Evolutionary conservation across 2,329 filamentous ascomycete genomes (phyloP), one percentile per base, ranked within the genome.

Genomic region (Tolypocladium sp.): DNA sequence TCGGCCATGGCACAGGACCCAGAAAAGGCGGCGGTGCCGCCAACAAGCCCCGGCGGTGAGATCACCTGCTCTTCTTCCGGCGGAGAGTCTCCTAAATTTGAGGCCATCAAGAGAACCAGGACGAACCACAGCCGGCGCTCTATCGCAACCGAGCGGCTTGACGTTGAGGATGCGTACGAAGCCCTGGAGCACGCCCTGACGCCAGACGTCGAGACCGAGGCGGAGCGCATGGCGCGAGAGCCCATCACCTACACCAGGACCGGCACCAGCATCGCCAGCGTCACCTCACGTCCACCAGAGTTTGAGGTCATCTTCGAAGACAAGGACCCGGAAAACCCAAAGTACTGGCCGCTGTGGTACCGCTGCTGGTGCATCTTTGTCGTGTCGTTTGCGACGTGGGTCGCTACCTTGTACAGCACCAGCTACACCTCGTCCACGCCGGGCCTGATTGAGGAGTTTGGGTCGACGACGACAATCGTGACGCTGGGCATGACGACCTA

Each of bases 401-500:
- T 77, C 25, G 70, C 79, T n/a, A 86, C 91, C 20, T 69, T 91
- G 53, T 91, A 92, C 68, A 91, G 87, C 54, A 94, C 91, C 0
- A 87, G 84, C 57, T 95, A 94, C 69, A 91, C 90, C 1, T 83
- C 86, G 0, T 87, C 86, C 3, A 83, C 89, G 40, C 81, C 83
- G 0, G 86, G 88, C 0, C 83, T 95, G 71, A 83, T 85, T 67
- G 70, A 78, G 17, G 86, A 90, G 57, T 93, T 91, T 64, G 73
- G 79, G 42, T 77, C 84, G 22, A 69, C 76, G 17, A 78, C 83
- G 40, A 85, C 83, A 0, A 71, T 87, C n/a, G 81, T 87, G 0
- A 89, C 90, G 0, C 75, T 94, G 3, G 91, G 91, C 6, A 77
- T 95, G 52, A 94, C 91, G 0, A 87, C 87, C 0, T 95, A 94